These are phyloP conservation scores for Coemansia sp. DNA, from an alignment of 192 early-diverging fungal species.

Conservation along the genomic window DNA sequence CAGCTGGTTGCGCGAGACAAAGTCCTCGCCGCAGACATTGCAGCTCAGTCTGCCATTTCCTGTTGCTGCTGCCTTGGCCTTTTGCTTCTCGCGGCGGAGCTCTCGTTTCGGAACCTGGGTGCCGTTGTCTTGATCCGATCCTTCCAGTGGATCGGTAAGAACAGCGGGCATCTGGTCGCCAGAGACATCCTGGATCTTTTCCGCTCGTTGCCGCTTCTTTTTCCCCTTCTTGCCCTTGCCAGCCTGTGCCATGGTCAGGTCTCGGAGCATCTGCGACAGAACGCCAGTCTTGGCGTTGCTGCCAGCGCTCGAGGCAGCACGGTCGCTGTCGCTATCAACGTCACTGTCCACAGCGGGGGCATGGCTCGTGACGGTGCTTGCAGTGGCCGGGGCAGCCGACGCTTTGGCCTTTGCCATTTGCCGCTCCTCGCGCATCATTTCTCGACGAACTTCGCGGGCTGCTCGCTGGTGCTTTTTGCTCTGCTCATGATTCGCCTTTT, in stretches of 20 bases:
- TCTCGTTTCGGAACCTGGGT: constrained; percentile 51
- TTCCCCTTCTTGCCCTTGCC: constrained; percentile 40
- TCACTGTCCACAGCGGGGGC: not conserved
- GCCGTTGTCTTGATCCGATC: constrained; percentile 13
- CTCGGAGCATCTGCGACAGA: constrained; percentile 48
- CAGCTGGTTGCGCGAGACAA: constrained; percentile 75
- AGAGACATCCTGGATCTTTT: constrained; percentile 2
- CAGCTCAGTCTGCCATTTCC: constrained; percentile 57
- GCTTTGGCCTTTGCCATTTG: constrained; percentile 32
- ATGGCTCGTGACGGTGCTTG: not conserved
- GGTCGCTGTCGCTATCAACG: not conserved
- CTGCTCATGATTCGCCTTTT: constrained; percentile 81
- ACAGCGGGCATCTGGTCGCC: constrained; percentile 14
- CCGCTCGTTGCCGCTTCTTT: constrained; percentile 34
- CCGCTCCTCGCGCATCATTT: constrained; percentile 73
- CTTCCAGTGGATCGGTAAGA: constrained; percentile 16
- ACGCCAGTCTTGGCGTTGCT: constrained; percentile 5
- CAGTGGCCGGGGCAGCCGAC: not conserved
- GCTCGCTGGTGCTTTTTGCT: constrained; percentile 84
- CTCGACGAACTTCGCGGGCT: constrained; percentile 66
- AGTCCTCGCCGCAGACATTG: constrained; percentile 74
- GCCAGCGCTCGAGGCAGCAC: not conserved
- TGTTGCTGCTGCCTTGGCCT: constrained; percentile 54
- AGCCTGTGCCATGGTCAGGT: constrained; percentile 31
- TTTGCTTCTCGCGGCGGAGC: constrained; percentile 59